Evolutionary conservation across 83 land plant genomes (phyloP).

Genomic region (Thuja plicata): DNA sequence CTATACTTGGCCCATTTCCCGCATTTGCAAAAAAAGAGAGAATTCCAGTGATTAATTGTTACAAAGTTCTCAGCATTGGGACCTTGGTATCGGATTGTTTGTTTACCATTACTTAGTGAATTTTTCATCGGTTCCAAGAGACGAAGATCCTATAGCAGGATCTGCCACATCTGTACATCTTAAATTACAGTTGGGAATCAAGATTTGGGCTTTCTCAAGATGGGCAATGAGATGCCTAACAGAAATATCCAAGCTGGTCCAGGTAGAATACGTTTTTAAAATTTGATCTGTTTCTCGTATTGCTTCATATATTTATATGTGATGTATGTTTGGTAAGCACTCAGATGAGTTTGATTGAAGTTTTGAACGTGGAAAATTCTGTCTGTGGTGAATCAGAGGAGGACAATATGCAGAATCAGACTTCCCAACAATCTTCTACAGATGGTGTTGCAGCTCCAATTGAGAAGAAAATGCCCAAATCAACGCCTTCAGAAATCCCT

Average conservation of each 20-base stretch:
- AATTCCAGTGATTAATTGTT: background rate
- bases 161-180: conserved; percentile 7
- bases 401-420: conserved; percentile 3
- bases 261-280: conserved; percentile 4
- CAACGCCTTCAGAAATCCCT: background rate
- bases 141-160: background rate
- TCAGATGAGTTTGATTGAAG: background rate
- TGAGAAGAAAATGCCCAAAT: background rate
- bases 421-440: background rate
- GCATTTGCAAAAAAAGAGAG: background rate
- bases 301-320: background rate
- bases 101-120: background rate
- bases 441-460: background rate
- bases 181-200: conserved; percentile 6
- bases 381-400: conserved; percentile 7
- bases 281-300: background rate
- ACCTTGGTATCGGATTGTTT: background rate
- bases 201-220: conserved; percentile 10
- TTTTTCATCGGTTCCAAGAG: conserved; percentile 2
- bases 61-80: conserved; percentile 2
- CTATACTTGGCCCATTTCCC: background rate
- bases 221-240: conserved; percentile 17
- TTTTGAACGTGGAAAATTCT: background rate
- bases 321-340: conserved; percentile 1
- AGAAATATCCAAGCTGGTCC: conserved; percentile 4